Evolutionary conservation across 2,329 filamentous ascomycete species (phyloP).

Genomic region (Bipolaris cookei): DNA sequence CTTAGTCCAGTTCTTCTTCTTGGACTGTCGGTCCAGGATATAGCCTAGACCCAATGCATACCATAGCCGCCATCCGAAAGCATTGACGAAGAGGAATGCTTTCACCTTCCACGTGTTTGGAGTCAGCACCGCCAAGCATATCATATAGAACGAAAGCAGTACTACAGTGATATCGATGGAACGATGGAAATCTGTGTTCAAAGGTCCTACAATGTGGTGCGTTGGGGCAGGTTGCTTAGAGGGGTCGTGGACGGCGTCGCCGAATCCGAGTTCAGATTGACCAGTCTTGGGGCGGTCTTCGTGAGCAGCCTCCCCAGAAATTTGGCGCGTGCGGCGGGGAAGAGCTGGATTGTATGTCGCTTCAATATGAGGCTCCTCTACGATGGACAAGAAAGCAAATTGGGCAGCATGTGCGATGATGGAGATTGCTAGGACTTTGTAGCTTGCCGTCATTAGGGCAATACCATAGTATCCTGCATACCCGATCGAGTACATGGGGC

Average conservation of each 20-base stretch:
- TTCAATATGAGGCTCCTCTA: conserved; percentile 98
- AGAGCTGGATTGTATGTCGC: conserved; percentile 94
- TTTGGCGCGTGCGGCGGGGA: conserved; percentile 68
- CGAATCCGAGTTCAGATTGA: conserved; percentile 49
- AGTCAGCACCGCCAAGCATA: conserved; percentile 74
- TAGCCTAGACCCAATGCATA: conserved; percentile 87
- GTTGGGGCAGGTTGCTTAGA: conserved; percentile 67
- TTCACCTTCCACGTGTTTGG: conserved; percentile 79
- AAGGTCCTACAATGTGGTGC: conserved; percentile 81
- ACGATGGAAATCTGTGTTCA: conserved; percentile 87
- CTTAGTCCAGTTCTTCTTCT: conserved; percentile 91
- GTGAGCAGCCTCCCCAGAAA: conserved; percentile 48
- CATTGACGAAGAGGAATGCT: conserved; percentile 79
- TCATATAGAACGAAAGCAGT: conserved; percentile 76
- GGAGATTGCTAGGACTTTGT: conserved; percentile 95
- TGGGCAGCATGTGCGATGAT: conserved; percentile 93
- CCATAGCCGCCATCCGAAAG: conserved; percentile 85
- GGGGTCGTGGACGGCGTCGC: conserved; percentile 50
- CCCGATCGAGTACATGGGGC: conserved; percentile 55
- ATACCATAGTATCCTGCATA: conserved; percentile 99
- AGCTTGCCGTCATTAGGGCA: conserved; percentile 96
- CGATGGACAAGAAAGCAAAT: conserved; percentile 86
- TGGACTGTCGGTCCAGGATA: conserved; percentile 84
- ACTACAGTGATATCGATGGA: conserved; percentile 83
- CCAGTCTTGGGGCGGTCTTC: conserved; percentile 47